Base-by-base conservation (phyloP, 129 eudicot genomes). In the Flaveria robusta region DNA sequence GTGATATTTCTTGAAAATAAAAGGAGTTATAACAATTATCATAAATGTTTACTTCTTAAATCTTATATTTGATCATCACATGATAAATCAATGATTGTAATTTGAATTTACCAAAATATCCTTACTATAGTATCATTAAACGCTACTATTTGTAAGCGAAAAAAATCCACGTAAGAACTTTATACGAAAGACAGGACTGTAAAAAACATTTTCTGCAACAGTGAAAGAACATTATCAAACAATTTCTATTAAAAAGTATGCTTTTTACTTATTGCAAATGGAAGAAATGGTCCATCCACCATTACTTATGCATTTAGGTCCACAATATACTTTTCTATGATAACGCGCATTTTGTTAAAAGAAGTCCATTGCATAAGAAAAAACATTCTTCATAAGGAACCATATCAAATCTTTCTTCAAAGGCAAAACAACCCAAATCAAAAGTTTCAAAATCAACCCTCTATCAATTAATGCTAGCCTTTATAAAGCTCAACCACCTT, bases 401-500 rank as follows among this genome's bases (percentile, higher is more conserved):
- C 79, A 72, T 72, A 80, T 80, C 83, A 72, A 72, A 64, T 52
- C 62, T 79, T 79, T 79, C 83, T 73, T 55, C 69, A 79, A 65
- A 72, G 62, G 68, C 55, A 51, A 79, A 79, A 63, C 9, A 34
- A 23, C 79, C 79, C 83, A 79, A 72, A 79, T 79, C 69, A 72
- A 72, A 51, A 2, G 41, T 72, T 50, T 67, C 72, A 79, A 79
- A 72, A 51, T 58, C 52, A 54, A 18, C 18, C 66, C 31, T 72
- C 42, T 41, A 26, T 80, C 79, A 72, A 72, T 80, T 65, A 79
- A 72, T 72, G 68, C 46, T 34, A 62, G 69, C 74, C 69, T 79
- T 79, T 72, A 72, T 72, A 79, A 65, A 66, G 18, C 79, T 73
- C 79, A 80, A 73, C 83, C 26, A 80, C 83, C 83, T 72, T 80